phyloP scores from a whole-genome alignment of 768 basidiomycete species.

The Dentipellis fragilis region DNA sequence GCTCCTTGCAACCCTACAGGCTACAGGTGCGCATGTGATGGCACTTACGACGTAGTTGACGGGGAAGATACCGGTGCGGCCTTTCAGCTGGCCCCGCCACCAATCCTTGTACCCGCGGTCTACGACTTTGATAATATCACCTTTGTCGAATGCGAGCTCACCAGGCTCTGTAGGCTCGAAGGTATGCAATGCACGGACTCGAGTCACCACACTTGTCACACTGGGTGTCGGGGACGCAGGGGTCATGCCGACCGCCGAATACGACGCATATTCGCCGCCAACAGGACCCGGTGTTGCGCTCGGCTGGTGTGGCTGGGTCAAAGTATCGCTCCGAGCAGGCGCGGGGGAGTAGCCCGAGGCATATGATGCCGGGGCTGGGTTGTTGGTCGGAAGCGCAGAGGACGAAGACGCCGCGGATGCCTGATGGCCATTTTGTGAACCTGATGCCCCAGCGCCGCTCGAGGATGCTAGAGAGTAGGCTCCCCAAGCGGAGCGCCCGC shows the following conservation, averaged over 20 bases:
- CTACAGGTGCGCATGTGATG: neutral
- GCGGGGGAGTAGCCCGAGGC: conserved; percentile 51
- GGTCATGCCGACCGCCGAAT: conserved; percentile 15
- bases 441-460: conserved; percentile 25
- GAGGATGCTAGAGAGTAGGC: conserved; percentile 29
- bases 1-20: neutral
- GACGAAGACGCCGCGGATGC: conserved; percentile 16
- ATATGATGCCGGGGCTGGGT: conserved; percentile 25
- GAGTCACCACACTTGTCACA: conserved; percentile 43
- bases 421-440: conserved; percentile 15
- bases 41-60: conserved; percentile 86
- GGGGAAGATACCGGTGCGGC: conserved; percentile 90
- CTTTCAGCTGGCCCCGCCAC: conserved; percentile 91
- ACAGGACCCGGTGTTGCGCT: conserved; percentile 1
- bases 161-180: conserved; percentile 84
- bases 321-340: neutral
- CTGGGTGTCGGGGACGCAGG: conserved; percentile 19
- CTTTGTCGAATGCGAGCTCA: conserved; percentile 85
- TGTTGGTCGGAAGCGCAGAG: conserved; percentile 9
- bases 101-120: conserved; percentile 93
- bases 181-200: conserved; percentile 81
- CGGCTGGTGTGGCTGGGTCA: neutral
- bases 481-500: conserved; percentile 56
- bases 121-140: conserved; percentile 90
- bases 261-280: conserved; percentile 16